These are phyloP conservation scores for Starmerella riodocensis DNA, from an alignment of 805 yeast species.

Conservation along the genomic window DNA sequence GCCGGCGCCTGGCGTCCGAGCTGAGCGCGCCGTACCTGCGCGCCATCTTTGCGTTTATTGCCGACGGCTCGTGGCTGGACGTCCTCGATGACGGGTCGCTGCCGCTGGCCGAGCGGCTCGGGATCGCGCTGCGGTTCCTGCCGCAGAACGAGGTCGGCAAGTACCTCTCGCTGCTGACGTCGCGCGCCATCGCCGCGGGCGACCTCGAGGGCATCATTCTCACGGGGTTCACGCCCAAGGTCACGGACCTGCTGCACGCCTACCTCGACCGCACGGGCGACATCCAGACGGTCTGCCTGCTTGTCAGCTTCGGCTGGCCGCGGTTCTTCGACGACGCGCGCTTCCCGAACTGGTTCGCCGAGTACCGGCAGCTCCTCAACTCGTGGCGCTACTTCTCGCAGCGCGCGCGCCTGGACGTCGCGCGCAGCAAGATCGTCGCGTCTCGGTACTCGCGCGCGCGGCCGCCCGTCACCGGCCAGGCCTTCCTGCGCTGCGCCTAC, in stretches of 20 bases:
- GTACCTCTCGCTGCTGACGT: constrained; percentile 57
- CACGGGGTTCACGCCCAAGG: constrained; percentile 83
- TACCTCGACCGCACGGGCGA: constrained; percentile 83
- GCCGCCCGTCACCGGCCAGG: constrained; percentile 36
- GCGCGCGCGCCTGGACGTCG: constrained; percentile 76
- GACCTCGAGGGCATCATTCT: constrained; percentile 82
- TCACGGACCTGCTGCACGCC: constrained; percentile 67
- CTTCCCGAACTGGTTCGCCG: constrained; percentile 63
- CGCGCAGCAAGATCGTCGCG: constrained; percentile 42
- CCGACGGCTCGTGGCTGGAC: constrained; percentile 94
- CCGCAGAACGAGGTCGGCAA: constrained; percentile 61
- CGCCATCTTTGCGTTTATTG: constrained; percentile 84
- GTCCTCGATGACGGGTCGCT: constrained; percentile 80
- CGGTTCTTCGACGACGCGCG: constrained; percentile 62
- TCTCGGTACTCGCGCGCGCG: not conserved
- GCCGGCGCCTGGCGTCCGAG: constrained; percentile 77
- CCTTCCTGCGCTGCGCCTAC: constrained; percentile 63
- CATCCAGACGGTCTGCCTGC: constrained; percentile 79
- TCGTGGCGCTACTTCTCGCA: constrained; percentile 68
- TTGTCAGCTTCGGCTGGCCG: constrained; percentile 72
- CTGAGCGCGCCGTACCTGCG: constrained; percentile 78
- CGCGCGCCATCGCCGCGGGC: constrained; percentile 59
- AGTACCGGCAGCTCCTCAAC: constrained; percentile 55
- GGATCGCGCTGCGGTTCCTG: constrained; percentile 77
- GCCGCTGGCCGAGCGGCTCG: constrained; percentile 76